These are phyloP conservation scores for Elasticomyces elasticus DNA, from an alignment of 495 filamentous ascomycete species.

Conservation along the genomic window DNA sequence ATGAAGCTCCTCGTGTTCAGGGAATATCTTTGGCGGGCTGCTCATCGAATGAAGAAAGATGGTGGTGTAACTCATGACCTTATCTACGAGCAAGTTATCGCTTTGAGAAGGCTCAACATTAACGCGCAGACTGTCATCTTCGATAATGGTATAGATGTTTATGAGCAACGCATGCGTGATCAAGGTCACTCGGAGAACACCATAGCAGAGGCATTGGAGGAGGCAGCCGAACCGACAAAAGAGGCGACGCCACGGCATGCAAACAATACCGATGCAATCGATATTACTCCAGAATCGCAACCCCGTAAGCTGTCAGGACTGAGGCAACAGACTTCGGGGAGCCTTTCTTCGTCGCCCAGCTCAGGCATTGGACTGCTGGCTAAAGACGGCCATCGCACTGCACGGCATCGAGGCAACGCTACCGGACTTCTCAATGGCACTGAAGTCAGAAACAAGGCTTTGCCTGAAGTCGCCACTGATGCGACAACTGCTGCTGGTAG, in stretches of 20 bases:
- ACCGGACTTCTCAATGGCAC: slow-evolving; percentile 71
- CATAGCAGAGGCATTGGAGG: slow-evolving; percentile 80
- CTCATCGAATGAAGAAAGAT: slow-evolving; percentile 56
- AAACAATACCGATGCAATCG: not conserved
- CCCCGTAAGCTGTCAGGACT: slow-evolving; percentile 11
- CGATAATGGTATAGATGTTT: slow-evolving; percentile 51
- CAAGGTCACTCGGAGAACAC: slow-evolving; percentile 4
- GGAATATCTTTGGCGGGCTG: slow-evolving; percentile 87
- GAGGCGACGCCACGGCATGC: not conserved
- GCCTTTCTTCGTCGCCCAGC: slow-evolving; percentile 19
- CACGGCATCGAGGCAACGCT: slow-evolving; percentile 62
- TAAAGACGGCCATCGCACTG: slow-evolving; percentile 6
- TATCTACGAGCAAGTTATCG: slow-evolving; percentile 57
- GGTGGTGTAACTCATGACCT: slow-evolving; percentile 31
- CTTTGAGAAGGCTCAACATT: slow-evolving; percentile 59
- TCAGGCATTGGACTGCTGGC: slow-evolving; percentile 17
- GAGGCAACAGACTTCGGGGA: slow-evolving; percentile 12
- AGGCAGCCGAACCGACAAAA: slow-evolving; percentile 58
- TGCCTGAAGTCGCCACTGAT: slow-evolving; percentile 41
- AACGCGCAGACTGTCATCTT: slow-evolving; percentile 87
- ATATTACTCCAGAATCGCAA: not conserved
- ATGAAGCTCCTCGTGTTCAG: slow-evolving; percentile 75
- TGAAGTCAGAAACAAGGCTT: slow-evolving; percentile 62
- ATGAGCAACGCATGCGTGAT: slow-evolving; percentile 13
- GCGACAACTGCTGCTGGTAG: slow-evolving; percentile 16